These are phyloP conservation scores for Boletus sp. DNA, from an alignment of 768 basidiomycete species.

Conservation along the genomic window DNA sequence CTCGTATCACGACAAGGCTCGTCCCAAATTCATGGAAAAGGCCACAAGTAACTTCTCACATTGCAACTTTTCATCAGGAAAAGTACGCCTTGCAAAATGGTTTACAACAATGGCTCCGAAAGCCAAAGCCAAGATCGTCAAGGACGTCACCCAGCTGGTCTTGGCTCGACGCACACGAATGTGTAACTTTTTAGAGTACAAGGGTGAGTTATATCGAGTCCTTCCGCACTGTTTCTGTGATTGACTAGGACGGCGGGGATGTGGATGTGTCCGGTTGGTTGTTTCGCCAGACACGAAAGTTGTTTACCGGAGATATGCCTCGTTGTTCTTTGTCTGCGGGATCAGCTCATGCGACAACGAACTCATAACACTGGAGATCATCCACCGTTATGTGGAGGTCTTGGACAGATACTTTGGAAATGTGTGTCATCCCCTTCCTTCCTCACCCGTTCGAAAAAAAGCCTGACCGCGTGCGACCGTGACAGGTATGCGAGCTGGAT, in stretches of 20 bases:
- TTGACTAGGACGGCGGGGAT: constrained; percentile 17
- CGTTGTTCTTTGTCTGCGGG: constrained; percentile 91
- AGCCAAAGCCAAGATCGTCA: constrained; percentile 85
- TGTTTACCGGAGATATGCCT: constrained; percentile 93
- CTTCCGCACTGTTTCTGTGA: constrained; percentile 17
- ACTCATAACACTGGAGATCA: constrained; percentile 84
- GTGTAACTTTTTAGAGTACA: constrained; percentile 98
- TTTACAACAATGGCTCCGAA: constrained; percentile 81
- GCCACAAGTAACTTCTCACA: constrained; percentile 6
- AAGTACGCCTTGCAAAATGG: constrained; percentile 95
- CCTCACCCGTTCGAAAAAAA: neutral
- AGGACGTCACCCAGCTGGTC: constrained; percentile 93
- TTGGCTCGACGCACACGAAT: constrained; percentile 82
- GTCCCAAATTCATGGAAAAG: constrained; percentile 20
- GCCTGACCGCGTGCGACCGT: neutral
- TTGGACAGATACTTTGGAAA: constrained; percentile 60
- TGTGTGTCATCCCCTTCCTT: constrained; percentile 23
- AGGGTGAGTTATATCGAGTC: constrained; percentile 51
- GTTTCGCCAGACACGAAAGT: constrained; percentile 66
- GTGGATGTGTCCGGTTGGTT: neutral
- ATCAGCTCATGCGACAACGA: constrained; percentile 86
- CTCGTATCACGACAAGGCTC: constrained; percentile 89
- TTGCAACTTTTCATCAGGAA: constrained; percentile 49
- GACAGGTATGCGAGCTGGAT: constrained; percentile 86
- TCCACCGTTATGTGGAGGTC: constrained; percentile 93